These are phyloP conservation scores for Erysimum cheiranthoides DNA, from an alignment of 345 rosid genomes.

Conservation along the genomic window DNA sequence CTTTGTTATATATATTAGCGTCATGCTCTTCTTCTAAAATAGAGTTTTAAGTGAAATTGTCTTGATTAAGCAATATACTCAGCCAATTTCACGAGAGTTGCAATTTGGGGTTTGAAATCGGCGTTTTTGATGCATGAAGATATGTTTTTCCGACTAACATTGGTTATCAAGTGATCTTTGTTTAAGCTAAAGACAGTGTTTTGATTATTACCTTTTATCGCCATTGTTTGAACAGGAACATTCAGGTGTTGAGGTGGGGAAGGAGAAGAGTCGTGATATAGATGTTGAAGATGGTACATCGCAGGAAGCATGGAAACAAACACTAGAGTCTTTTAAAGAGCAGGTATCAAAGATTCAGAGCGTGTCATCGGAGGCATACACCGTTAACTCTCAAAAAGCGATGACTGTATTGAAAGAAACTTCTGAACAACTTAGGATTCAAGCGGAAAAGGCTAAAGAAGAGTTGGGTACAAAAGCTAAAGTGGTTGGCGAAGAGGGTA, in stretches of 20 bases:
- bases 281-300: conserved; percentile 54
- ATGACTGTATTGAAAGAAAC: conserved; percentile 61
- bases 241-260: conserved; percentile 70
- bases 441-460: conserved; percentile 75
- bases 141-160: not conserved
- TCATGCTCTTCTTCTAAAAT: too few relatives aligned
- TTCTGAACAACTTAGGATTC: conserved; percentile 72
- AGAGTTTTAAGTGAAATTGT: not conserved
- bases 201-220: conserved; percentile 7
- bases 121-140: not conserved
- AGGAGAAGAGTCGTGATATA: conserved; percentile 47
- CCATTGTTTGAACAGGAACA: conserved; percentile 48
- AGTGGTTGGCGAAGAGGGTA: conserved; percentile 75
- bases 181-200: not conserved
- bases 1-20: not conserved
- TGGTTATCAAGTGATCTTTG: conserved; percentile 1
- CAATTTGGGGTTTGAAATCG: not conserved
- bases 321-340: conserved; percentile 72
- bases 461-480: conserved; percentile 67
- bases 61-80: conserved; percentile 4
- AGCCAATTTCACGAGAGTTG: not conserved
- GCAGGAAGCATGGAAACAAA: conserved; percentile 84
- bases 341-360: conserved; percentile 79
- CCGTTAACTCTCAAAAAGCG: conserved; percentile 67
- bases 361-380: conserved; percentile 81